A percentile compares a stretch with the other conserved stretches of the same genome.
Evolutionary conservation across 2,329 filamentous ascomycete genomes (phyloP).

Genomic region (Ceratocystis smalleyi): DNA sequence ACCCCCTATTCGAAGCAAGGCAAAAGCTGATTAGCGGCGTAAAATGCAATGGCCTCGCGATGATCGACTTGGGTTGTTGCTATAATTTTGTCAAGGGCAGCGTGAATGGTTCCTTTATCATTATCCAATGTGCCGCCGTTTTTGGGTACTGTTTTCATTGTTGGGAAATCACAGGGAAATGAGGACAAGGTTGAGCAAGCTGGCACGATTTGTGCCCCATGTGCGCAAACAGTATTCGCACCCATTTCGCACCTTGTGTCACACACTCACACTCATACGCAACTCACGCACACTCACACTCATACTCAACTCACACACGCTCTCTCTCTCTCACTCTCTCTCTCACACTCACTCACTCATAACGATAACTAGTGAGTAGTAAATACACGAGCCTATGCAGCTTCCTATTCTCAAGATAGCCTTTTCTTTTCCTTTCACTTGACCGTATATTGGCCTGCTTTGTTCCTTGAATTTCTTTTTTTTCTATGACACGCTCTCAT

Average conservation of each 20-base stretch:
- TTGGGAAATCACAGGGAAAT: not conserved
- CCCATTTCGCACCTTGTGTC: constrained; percentile 3
- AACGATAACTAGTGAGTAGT: not conserved
- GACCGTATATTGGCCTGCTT: too few species aligned
- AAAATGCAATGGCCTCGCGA: not conserved
- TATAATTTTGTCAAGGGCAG: not conserved
- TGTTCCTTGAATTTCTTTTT: too few species aligned
- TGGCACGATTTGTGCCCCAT: not conserved
- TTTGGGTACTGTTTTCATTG: not conserved
- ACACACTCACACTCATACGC: not conserved
- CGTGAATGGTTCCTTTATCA: not conserved
- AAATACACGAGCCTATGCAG: not conserved
- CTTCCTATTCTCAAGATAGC: too few species aligned
- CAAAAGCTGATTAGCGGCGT: not conserved
- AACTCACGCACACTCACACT: too few species aligned
- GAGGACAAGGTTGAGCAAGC: not conserved
- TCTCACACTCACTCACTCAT: not conserved
- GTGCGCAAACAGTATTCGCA: constrained; percentile 5
- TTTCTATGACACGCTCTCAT: not conserved
- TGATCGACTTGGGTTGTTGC: not conserved
- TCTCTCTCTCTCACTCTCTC: too few species aligned
- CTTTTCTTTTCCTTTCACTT: too few species aligned
- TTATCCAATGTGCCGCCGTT: not conserved
- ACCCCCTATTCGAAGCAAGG: not conserved
- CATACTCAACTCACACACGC: too few species aligned